Conservation (phyloP, 129 eudicot species). For the Glebionis coronaria region DNA sequence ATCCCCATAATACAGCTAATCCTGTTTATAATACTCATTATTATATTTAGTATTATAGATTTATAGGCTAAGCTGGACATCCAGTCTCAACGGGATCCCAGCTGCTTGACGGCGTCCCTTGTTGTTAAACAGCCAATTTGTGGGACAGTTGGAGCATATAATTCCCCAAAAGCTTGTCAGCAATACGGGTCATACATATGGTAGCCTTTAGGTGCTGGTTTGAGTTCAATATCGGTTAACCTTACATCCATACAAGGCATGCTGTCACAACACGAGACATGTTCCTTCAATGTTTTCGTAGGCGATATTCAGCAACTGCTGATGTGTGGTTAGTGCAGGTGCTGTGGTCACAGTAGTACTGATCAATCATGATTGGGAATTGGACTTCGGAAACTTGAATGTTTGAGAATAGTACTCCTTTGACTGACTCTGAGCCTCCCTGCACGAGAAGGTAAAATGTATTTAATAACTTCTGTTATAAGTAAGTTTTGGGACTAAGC, state of each 20-base stretch:
- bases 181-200: conserved; percentile 77
- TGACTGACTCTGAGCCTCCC: conserved; percentile 96
- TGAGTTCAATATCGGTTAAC: conserved; percentile 55
- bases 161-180: conserved; percentile 85
- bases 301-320: conserved; percentile 77
- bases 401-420: conserved; percentile 74
- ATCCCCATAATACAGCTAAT: conserved; percentile 31
- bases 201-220: conserved; percentile 58
- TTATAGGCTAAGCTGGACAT: conserved; percentile 40
- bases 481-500: too few species aligned
- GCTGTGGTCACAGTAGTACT: conserved; percentile 87
- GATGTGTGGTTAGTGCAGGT: conserved; percentile 77
- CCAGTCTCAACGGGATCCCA: conserved; percentile 46
- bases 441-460: conserved; percentile 25
- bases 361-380: conserved; percentile 87
- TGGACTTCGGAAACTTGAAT: conserved; percentile 76
- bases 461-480: too few species aligned
- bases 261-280: conserved; percentile 86
- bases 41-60: conserved; percentile 8
- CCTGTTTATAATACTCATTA: conserved; percentile 20
- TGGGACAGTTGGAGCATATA: conserved; percentile 63
- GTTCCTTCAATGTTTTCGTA: conserved; percentile 85
- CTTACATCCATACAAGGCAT: conserved; percentile 78
- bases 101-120: conserved; percentile 75
- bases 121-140: conserved; percentile 63